These are phyloP conservation scores for Penicillium janthinellum DNA, from an alignment of 2,329 filamentous ascomycete genomes.

Conservation along the genomic window DNA sequence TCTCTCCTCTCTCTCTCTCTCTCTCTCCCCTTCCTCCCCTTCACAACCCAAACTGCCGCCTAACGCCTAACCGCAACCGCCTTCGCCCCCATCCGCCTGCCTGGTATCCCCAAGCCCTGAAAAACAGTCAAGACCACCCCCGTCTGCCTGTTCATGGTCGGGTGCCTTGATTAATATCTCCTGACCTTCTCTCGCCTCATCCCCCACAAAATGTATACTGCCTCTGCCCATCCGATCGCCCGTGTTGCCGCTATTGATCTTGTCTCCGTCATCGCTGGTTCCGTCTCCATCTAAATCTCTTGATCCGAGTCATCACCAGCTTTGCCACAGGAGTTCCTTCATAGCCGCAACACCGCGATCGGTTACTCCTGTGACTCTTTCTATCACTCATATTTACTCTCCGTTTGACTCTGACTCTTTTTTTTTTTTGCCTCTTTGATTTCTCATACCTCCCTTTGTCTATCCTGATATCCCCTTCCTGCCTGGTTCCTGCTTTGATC, in stretches of 20 bases:
- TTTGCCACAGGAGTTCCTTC: conserved; percentile 12
- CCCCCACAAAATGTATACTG: conserved; percentile 45
- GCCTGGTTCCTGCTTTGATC: not conserved
- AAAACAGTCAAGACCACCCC: conserved; percentile 21
- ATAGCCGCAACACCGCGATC: conserved; percentile 29
- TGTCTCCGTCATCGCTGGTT: conserved; percentile 29
- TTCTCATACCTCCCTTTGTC: not conserved
- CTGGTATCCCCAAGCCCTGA: conserved; percentile 10
- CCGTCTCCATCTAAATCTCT: conserved; percentile 26
- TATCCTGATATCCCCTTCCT: not conserved
- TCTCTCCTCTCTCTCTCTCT: not conserved
- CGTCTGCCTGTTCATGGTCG: conserved; percentile 39
- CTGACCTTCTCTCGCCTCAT: conserved; percentile 13
- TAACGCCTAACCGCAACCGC: conserved; percentile 2
- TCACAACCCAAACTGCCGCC: conserved; percentile 6
- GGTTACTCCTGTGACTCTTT: conserved; percentile 19
- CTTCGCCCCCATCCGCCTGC: conserved; percentile 7
- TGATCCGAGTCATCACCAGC: conserved; percentile 21
- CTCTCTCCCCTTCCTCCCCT: conserved; percentile 1
- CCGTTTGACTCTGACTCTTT: not conserved
- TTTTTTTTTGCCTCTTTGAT: not conserved
- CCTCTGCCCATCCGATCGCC: conserved; percentile 41
- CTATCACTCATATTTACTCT: conserved; percentile 1
- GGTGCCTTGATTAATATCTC: conserved; percentile 23
- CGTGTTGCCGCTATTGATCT: conserved; percentile 39